Percentiles rank a stretch among this genome's conserved stretches.
These are phyloP conservation scores for Gossypium lobatum DNA, from an alignment of 441 rosid species.

Conservation along the genomic window DNA sequence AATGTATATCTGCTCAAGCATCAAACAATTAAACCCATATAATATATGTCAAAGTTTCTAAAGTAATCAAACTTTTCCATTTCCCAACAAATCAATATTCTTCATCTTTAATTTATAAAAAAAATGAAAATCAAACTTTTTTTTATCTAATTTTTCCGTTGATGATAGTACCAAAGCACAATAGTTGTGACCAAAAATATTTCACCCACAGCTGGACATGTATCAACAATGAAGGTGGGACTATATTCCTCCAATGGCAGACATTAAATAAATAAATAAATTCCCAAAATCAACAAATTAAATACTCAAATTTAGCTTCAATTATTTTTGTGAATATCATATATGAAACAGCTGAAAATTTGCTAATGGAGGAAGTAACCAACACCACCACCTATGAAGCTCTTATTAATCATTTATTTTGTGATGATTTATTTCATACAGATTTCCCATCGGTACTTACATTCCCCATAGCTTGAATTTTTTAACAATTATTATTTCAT, in stretches of 20 bases:
- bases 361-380: neutral
- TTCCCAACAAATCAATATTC: too few species aligned
- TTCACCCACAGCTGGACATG: neutral
- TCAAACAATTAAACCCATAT: too few species aligned
- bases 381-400: neutral
- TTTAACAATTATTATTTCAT: neutral
- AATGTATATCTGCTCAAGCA: too few species aligned
- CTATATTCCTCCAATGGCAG: neutral
- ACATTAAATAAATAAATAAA: neutral
- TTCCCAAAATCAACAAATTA: neutral
- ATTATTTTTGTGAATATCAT: neutral
- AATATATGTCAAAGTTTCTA: too few species aligned
- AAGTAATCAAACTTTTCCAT: too few species aligned
- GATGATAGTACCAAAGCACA: neutral
- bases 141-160: too few species aligned
- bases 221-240: neutral
- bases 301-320: neutral
- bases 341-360: neutral
- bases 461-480: neutral
- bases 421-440: neutral
- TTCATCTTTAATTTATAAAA: too few species aligned
- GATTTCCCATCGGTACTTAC: neutral
- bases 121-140: too few species aligned
- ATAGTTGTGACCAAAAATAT: neutral
- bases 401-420: neutral